A percentile compares a stretch with the other conserved stretches of the same genome.
Evolutionary conservation across 1,139 yeast species (phyloP).

Genomic region (Pneumocystis jirovecii): DNA sequence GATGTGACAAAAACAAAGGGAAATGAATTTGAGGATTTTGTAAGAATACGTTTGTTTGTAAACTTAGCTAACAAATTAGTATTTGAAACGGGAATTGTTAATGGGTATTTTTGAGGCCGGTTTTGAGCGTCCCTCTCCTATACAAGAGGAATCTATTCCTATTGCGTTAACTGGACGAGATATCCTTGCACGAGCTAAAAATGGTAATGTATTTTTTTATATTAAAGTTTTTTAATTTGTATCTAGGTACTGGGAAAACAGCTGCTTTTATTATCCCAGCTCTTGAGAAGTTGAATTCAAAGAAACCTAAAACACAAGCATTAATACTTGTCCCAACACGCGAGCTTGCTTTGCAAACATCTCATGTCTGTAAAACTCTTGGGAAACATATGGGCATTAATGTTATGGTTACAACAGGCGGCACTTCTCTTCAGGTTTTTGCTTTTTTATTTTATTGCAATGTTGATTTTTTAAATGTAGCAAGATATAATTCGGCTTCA

Average conservation of each 20-base stretch:
- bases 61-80: constrained; percentile 29
- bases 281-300: constrained; percentile 71
- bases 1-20: constrained; percentile 91
- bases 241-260: constrained; percentile 63
- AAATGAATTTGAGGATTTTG: constrained; percentile 63
- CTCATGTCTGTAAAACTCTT: constrained; percentile 92
- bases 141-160: constrained; percentile 95
- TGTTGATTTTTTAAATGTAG: not conserved
- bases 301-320: constrained; percentile 71
- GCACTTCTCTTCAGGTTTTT: constrained; percentile 64
- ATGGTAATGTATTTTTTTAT: constrained; percentile 34
- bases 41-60: not conserved
- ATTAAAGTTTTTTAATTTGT: not conserved
- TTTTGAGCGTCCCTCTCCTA: constrained; percentile 94
- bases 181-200: constrained; percentile 92
- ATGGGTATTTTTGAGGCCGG: constrained; percentile 99
- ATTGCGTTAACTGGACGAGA: constrained; percentile 92
- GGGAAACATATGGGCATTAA: constrained; percentile 76
- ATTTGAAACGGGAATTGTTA: constrained; percentile 75
- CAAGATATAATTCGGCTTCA: constrained; percentile 80
- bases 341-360: constrained; percentile 91
- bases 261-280: constrained; percentile 90
- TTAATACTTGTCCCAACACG: constrained; percentile 84
- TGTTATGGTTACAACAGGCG: constrained; percentile 98
- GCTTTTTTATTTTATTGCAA: not conserved